These are phyloP conservation scores for Mucor ambiguus DNA, from an alignment of 371 early-diverging fungal species.

Conservation along the genomic window DNA sequence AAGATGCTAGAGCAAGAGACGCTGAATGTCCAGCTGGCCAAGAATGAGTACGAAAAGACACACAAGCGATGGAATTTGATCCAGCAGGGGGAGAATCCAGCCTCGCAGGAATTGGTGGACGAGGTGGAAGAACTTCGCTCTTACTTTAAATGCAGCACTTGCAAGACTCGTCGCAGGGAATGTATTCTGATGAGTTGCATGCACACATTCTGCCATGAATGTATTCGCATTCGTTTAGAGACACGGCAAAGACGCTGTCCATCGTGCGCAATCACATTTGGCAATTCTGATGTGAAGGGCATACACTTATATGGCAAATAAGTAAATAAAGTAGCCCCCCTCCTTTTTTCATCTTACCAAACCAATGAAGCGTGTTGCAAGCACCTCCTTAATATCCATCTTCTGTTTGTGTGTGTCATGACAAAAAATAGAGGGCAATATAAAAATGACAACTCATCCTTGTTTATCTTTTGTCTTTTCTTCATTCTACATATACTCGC, in stretches of 20 bases:
- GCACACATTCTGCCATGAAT: constrained; percentile 12
- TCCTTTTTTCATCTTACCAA: constrained; percentile 2
- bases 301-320: constrained; percentile 11
- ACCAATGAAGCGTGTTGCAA: neutral
- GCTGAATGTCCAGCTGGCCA: neutral
- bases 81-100: constrained; percentile 6
- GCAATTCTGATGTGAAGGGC: constrained; percentile 11
- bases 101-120: constrained; percentile 7
- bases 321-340: constrained; percentile 1
- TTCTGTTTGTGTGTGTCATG: neutral
- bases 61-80: constrained; percentile 6
- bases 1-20: constrained; percentile 1
- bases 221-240: constrained; percentile 10
- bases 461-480: neutral
- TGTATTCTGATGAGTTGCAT: constrained; percentile 6
- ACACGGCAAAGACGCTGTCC: constrained; percentile 12
- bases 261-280: constrained; percentile 10
- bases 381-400: constrained; percentile 1
- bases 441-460: neutral
- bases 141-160: constrained; percentile 7
- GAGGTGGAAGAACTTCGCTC: constrained; percentile 13
- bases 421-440: neutral
- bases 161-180: constrained; percentile 8
- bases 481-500: neutral
- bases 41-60: neutral